A percentile compares a stretch with the other conserved stretches of the same genome.
These are phyloP conservation scores for Fremontodendron californicum DNA, from an alignment of 345 rosid species.

Conservation along the genomic window DNA sequence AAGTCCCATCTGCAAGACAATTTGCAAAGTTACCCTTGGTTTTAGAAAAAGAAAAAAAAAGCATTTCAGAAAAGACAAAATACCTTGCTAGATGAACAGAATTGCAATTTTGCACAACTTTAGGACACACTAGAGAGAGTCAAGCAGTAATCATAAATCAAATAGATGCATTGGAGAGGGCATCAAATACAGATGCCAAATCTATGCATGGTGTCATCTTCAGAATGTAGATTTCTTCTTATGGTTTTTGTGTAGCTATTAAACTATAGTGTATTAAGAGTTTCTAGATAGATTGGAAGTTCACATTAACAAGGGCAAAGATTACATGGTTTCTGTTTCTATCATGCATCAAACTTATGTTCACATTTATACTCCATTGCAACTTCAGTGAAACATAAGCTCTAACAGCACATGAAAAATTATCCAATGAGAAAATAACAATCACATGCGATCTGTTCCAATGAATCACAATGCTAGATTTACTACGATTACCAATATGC, in stretches of 20 bases:
- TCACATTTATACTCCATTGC: neutral
- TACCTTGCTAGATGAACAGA: neutral
- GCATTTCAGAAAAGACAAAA: neutral
- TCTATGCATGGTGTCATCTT: neutral
- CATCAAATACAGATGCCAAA: constrained; percentile 1
- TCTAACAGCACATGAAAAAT: neutral
- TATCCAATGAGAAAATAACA: neutral
- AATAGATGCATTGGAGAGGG: neutral
- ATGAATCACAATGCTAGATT: neutral
- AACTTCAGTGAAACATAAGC: neutral
- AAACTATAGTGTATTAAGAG: neutral
- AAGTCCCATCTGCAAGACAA: constrained; percentile 83
- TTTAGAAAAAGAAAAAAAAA: neutral
- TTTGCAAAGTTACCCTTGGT: constrained; percentile 13
- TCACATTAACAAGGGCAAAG: neutral
- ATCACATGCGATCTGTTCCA: neutral
- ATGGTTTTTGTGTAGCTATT: constrained; percentile 4
- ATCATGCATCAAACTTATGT: neutral
- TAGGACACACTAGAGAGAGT: neutral
- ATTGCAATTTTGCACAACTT: neutral
- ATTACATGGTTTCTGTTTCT: constrained; percentile 1
- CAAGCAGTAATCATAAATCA: neutral
- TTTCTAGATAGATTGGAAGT: neutral
- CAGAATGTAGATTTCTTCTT: neutral
- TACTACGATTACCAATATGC: neutral